Evolutionary conservation across 1,139 yeast genomes (phyloP).

Genomic region (Waltiozyma solani): DNA sequence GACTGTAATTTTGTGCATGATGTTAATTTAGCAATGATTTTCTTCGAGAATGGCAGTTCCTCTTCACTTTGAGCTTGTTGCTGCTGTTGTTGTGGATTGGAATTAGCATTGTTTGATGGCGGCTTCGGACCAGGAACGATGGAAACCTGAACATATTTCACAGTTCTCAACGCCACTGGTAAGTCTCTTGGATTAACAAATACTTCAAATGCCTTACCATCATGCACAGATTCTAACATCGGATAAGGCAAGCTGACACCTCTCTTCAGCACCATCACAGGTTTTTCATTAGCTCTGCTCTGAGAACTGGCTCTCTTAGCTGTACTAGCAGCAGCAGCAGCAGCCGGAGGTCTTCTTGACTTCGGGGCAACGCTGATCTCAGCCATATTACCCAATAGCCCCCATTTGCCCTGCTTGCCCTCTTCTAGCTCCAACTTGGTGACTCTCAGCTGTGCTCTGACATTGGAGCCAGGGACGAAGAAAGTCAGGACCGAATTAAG

Average conservation of each 20-base stretch:
- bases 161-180: constrained; percentile 23
- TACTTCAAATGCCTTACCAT: constrained; percentile 26
- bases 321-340: constrained; percentile 13
- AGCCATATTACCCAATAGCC: constrained; percentile 51
- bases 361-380: constrained; percentile 78
- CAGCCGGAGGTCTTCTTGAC: constrained; percentile 29
- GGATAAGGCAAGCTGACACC: constrained; percentile 49
- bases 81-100: constrained; percentile 6
- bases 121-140: constrained; percentile 41
- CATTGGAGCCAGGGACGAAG: constrained; percentile 51
- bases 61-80: constrained; percentile 5
- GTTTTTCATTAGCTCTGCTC: constrained; percentile 20
- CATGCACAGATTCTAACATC: constrained; percentile 16
- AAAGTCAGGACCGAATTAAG: constrained; percentile 59
- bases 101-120: constrained; percentile 17
- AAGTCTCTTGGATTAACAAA: constrained; percentile 33
- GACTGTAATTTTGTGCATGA: constrained; percentile 30
- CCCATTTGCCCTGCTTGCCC: background rate
- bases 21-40: constrained; percentile 47
- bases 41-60: constrained; percentile 18
- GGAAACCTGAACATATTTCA: constrained; percentile 48
- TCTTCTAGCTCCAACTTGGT: constrained; percentile 47
- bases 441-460: constrained; percentile 55
- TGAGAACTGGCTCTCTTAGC: constrained; percentile 23
- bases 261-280: constrained; percentile 31